These are phyloP conservation scores for Xylaria sp. DNA, from an alignment of 2,329 filamentous ascomycete genomes.

Conservation along the genomic window DNA sequence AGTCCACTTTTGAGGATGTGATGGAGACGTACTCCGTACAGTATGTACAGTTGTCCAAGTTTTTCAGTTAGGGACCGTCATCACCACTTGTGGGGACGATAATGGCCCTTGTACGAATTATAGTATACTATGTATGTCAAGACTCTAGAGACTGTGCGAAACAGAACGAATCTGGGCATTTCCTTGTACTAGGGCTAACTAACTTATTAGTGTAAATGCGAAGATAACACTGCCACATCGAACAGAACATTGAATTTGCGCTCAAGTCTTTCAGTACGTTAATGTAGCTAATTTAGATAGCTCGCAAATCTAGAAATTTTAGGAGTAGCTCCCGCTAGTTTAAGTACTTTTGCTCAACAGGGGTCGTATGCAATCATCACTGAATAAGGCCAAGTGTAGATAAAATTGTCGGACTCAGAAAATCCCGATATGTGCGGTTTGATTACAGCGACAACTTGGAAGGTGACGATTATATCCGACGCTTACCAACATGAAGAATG, in stretches of 20 bases:
- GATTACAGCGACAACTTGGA: background rate
- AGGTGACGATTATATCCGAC: background rate
- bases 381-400: conserved; percentile 4
- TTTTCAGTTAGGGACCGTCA: conserved; percentile 6
- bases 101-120: background rate
- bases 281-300: background rate
- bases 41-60: background rate
- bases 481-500: conserved; percentile 16
- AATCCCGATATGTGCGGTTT: background rate
- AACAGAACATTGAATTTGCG: background rate
- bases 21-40: too few species aligned
- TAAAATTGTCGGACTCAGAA: background rate
- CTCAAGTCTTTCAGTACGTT: background rate
- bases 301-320: background rate
- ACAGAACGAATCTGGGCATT: background rate
- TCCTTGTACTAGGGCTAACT: background rate
- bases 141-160: background rate
- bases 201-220: background rate
- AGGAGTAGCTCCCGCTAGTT: conserved; percentile 15
- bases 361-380: conserved; percentile 16
- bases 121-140: background rate
- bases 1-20: background rate
- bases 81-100: background rate
- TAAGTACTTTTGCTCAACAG: conserved; percentile 1
- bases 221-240: background rate